A percentile compares a stretch with the other conserved stretches of the same genome.
These are phyloP conservation scores for Hortiboletus campestris DNA, from an alignment of 768 basidiomycete species.

Conservation along the genomic window DNA sequence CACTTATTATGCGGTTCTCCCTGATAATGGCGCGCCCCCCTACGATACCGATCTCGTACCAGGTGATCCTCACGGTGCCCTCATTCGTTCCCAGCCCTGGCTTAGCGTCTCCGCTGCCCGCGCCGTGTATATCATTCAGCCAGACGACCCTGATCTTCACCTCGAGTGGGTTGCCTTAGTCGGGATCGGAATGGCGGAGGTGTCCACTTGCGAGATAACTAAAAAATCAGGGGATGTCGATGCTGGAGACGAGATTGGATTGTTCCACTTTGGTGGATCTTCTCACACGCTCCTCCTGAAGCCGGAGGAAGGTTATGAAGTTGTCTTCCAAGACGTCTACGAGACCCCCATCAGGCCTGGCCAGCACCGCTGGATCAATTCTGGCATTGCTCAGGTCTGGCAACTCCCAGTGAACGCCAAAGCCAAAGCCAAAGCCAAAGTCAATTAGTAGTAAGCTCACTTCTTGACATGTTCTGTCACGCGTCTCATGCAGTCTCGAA, in stretches of 20 bases:
- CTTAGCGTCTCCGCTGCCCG: conserved; percentile 47
- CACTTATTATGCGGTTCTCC: too few relatives aligned
- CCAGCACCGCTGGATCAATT: conserved; percentile 3
- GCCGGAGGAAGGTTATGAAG: background rate
- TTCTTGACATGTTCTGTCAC: too few relatives aligned
- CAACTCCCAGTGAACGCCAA: too few relatives aligned
- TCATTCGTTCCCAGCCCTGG: conserved; percentile 38
- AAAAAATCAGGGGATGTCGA: background rate
- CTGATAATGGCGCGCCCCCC: too few relatives aligned
- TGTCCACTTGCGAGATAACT: conserved; percentile 33
- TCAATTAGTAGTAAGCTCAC: too few relatives aligned
- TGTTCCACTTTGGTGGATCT: conserved; percentile 65
- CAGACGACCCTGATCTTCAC: conserved; percentile 33
- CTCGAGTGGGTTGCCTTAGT: conserved; percentile 58
- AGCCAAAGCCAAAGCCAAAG: too few relatives aligned
- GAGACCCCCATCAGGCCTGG: background rate
- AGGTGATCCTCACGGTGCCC: conserved; percentile 16
- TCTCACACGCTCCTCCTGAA: conserved; percentile 42
- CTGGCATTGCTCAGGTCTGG: background rate
- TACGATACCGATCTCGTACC: too few relatives aligned
- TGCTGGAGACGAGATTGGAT: conserved; percentile 34
- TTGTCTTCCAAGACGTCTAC: conserved; percentile 17
- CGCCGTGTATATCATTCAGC: conserved; percentile 52
- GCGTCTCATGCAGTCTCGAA: too few relatives aligned
- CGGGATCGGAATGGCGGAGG: conserved; percentile 60